Evolutionary conservation across 139 green algal species (phyloP).

Genomic region (Chlorella sp.): DNA sequence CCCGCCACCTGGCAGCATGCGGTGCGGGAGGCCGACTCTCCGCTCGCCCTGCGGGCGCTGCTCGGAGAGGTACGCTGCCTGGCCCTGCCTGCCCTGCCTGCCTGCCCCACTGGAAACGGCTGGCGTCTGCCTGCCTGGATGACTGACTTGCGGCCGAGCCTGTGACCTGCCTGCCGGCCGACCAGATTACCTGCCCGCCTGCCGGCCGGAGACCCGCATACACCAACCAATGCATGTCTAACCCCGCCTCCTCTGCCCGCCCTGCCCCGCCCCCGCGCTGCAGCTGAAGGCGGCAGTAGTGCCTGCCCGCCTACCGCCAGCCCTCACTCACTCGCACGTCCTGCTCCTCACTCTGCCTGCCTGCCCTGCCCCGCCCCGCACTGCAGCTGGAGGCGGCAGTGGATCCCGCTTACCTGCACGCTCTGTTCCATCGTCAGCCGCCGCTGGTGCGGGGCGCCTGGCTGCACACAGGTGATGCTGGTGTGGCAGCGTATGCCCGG

Average conservation of each 20-base stretch:
- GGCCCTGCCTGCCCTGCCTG: no score
- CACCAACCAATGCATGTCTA: no score
- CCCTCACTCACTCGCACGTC: background rate
- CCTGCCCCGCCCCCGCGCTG: background rate
- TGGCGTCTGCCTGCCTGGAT: no score
- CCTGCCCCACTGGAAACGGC: no score
- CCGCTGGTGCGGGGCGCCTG: constrained; percentile 69
- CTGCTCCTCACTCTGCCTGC: background rate
- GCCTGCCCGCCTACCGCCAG: background rate
- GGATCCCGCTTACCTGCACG: background rate
- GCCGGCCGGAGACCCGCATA: no score
- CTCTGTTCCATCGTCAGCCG: constrained; percentile 41
- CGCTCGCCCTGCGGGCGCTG: constrained; percentile 50
- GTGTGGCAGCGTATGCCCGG: no score
- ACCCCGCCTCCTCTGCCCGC: no score
- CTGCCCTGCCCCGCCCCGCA: background rate
- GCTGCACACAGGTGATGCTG: constrained; percentile 58
- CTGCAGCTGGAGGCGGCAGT: constrained; percentile 13
- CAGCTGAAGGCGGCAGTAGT: constrained; percentile 1
- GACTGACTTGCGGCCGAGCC: no score
- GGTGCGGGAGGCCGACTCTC: constrained; percentile 46
- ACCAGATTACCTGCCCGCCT: no score
- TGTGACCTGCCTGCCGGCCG: no score
- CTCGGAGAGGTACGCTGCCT: constrained; percentile 67
- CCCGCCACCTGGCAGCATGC: constrained; percentile 40